Percentiles rank a stretch among this genome's conserved stretches.
Conservation (phyloP, 75 land plant species). For the Azolla pinnata region DNA sequence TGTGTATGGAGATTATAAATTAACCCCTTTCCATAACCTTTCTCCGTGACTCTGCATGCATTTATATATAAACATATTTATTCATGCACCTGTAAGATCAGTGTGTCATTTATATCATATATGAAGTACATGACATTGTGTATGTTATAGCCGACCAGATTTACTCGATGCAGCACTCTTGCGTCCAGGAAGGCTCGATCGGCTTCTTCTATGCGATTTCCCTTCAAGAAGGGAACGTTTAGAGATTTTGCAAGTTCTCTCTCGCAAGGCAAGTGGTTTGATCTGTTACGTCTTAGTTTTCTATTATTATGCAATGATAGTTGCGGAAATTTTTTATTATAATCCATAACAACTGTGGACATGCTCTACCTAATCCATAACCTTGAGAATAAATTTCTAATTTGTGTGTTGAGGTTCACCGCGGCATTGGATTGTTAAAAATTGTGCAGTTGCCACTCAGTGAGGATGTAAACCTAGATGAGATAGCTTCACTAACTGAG, state of each 20-base stretch:
- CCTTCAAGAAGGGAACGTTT: slow-evolving; percentile 63
- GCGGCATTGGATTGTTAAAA: no score
- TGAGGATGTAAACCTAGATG: slow-evolving; percentile 55
- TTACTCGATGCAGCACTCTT: slow-evolving; percentile 92
- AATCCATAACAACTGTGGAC: no score
- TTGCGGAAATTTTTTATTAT: background rate
- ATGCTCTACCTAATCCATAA: no score
- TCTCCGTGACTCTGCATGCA: background rate
- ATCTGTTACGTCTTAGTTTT: background rate
- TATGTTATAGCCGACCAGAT: slow-evolving; percentile 95
- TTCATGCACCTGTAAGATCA: no score
- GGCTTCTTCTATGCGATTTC: slow-evolving; percentile 92
- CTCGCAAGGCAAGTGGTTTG: slow-evolving; percentile 50
- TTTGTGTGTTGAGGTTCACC: no score
- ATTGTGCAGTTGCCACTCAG: slow-evolving; percentile 73
- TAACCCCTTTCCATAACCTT: background rate
- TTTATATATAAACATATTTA: background rate
- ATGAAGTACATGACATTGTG: no score
- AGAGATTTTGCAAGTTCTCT: slow-evolving; percentile 78
- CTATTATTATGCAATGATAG: background rate
- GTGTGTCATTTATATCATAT: no score
- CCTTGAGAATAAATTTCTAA: no score
- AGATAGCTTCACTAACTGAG: slow-evolving; percentile 66
- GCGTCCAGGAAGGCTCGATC: slow-evolving; percentile 91
- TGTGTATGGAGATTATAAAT: background rate